phyloP scores from a whole-genome alignment of 805 yeast genomes.

The Pichia thaimueangensis region DNA sequence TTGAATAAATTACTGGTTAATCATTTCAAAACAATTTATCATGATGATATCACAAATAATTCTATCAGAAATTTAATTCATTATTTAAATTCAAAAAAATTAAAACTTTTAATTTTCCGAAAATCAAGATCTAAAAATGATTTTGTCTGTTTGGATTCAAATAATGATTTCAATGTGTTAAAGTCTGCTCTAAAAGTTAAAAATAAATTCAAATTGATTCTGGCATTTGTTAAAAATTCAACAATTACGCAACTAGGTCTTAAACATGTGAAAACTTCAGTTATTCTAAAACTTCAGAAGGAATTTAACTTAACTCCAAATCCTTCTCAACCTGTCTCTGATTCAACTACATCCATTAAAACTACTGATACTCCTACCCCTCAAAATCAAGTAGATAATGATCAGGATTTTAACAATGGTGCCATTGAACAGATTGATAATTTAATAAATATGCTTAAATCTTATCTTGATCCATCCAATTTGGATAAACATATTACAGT shows the following conservation, averaged over 20 bases:
- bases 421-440: background rate
- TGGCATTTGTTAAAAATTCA: slow-evolving; percentile 11
- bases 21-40: background rate
- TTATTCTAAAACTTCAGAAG: background rate
- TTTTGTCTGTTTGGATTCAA: background rate
- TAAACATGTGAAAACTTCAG: background rate
- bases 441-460: background rate
- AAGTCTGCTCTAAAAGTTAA: background rate
- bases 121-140: background rate
- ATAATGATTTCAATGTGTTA: slow-evolving; percentile 1
- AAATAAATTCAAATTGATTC: background rate
- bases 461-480: slow-evolving; percentile 4
- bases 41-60: background rate
- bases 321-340: too few species aligned
- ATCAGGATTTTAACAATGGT: too few species aligned
- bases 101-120: slow-evolving; percentile 8
- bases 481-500: slow-evolving; percentile 2
- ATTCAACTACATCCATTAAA: too few species aligned
- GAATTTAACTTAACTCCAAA: background rate
- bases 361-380: too few species aligned
- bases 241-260: background rate
- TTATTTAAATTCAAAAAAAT: slow-evolving; percentile 11
- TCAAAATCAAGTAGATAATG: background rate
- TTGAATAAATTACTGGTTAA: background rate
- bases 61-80: slow-evolving; percentile 3